Evolutionary conservation across 345 rosid species (phyloP).

Genomic region (Camelina hispida): DNA sequence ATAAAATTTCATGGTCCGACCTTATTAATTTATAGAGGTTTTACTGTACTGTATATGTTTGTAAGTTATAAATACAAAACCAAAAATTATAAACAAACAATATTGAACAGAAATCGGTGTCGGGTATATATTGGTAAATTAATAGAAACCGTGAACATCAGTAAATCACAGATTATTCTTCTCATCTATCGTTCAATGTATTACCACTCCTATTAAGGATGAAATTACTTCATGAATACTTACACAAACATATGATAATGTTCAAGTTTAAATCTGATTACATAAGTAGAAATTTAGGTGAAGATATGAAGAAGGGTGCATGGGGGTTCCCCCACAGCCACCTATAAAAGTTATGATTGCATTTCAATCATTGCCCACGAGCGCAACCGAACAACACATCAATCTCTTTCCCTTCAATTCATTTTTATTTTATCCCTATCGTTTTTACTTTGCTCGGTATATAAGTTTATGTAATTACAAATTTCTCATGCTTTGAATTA

Average conservation of each 20-base stretch:
- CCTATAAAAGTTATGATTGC: slow-evolving; percentile 44
- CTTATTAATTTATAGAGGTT: too few relatives aligned
- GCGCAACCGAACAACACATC: slow-evolving; percentile 31
- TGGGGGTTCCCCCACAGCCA: slow-evolving; percentile 43
- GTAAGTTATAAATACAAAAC: slow-evolving; percentile 3
- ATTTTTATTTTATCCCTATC: slow-evolving; percentile 4
- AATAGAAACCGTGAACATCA: background rate
- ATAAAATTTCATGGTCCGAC: too few relatives aligned
- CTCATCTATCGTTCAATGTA: background rate
- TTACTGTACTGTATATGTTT: too few relatives aligned
- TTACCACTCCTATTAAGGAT: background rate
- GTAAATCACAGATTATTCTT: background rate
- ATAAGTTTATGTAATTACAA: slow-evolving; percentile 20
- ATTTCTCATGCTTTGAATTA: slow-evolving; percentile 43
- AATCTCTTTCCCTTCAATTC: slow-evolving; percentile 29
- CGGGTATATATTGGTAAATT: background rate
- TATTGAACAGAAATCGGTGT: background rate
- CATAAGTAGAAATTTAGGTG: slow-evolving; percentile 30
- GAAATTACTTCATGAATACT: slow-evolving; percentile 7
- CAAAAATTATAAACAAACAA: background rate
- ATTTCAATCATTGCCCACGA: slow-evolving; percentile 47
- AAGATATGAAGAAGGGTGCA: slow-evolving; percentile 37
- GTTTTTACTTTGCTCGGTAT: slow-evolving; percentile 30
- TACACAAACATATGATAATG: slow-evolving; percentile 1
- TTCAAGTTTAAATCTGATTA: slow-evolving; percentile 2